phyloP scores from a whole-genome alignment of 2,329 filamentous ascomycete species.

The Phialophora macrospora region DNA sequence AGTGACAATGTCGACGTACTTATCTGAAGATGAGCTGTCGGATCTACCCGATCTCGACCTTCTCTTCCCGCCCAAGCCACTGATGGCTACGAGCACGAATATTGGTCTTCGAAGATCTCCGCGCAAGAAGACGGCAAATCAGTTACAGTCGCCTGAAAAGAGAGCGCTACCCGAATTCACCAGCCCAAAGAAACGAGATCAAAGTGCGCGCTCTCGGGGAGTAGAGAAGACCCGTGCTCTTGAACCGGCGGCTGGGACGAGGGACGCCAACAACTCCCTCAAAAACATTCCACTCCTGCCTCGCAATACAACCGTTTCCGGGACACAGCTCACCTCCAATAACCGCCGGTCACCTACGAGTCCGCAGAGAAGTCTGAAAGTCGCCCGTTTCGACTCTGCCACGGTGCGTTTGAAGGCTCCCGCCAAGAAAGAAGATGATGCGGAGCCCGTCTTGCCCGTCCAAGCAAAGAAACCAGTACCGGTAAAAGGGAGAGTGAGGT shows the following conservation, averaged over 20 bases:
- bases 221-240: neutral
- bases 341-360: conserved; percentile 30
- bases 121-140: conserved; percentile 27
- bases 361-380: conserved; percentile 39
- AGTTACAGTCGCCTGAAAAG: conserved; percentile 7
- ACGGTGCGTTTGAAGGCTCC: conserved; percentile 41
- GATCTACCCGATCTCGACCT: conserved; percentile 33
- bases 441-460: neutral
- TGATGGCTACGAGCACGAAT: conserved; percentile 30
- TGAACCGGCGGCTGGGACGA: neutral
- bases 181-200: conserved; percentile 7
- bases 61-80: conserved; percentile 30
- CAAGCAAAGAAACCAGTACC: neutral
- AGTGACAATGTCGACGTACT: conserved; percentile 19
- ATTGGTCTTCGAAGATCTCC: conserved; percentile 32
- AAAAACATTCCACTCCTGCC: conserved; percentile 18
- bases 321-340: conserved; percentile 20
- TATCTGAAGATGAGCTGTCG: conserved; percentile 34
- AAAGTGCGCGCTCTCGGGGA: neutral
- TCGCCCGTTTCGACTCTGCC: conserved; percentile 45
- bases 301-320: conserved; percentile 10
- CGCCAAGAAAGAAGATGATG: conserved; percentile 34
- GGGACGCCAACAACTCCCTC: neutral
- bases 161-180: neutral
- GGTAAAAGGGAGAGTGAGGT: no score